These are phyloP conservation scores for Hypericum androsaemum DNA, from an alignment of 345 rosid genomes.

Conservation along the genomic window DNA sequence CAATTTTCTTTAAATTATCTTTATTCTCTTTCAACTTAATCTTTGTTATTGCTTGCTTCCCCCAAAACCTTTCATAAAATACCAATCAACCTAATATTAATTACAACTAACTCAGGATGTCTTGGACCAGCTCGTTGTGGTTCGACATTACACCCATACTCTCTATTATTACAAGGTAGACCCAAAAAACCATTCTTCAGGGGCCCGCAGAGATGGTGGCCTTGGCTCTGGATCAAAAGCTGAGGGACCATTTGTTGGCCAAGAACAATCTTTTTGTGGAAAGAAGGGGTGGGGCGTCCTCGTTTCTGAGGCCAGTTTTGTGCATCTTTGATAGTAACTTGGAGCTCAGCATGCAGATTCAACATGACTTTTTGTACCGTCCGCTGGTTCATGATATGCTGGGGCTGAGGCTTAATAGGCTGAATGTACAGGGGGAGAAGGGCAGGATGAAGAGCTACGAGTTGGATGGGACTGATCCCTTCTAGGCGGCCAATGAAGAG, in stretches of 20 bases:
- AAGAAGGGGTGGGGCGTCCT: conserved; percentile 53
- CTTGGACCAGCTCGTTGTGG: too few relatives aligned
- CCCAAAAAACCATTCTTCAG: too few relatives aligned
- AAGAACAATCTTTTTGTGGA: conserved; percentile 88
- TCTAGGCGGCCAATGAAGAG: conserved; percentile 80
- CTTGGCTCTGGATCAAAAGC: conserved; percentile 74
- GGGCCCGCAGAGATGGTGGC: conserved; percentile 99
- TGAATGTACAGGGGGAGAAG: conserved; percentile 82
- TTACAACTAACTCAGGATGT: too few relatives aligned
- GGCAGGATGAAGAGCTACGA: conserved; percentile 84
- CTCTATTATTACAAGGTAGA: too few relatives aligned
- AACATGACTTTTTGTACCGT: conserved; percentile 89
- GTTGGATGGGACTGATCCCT: conserved; percentile 75
- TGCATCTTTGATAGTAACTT: conserved; percentile 90
- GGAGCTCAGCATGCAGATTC: conserved; percentile 74
- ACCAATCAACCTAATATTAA: too few relatives aligned
- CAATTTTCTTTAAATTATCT: too few relatives aligned
- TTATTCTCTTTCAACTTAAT: too few relatives aligned
- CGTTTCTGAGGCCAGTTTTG: conserved; percentile 87
- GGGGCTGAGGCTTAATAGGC: conserved; percentile 73
- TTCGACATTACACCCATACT: too few relatives aligned
- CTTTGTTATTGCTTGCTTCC: too few relatives aligned
- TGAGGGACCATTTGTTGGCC: conserved; percentile 90
- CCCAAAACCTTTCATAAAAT: too few relatives aligned
- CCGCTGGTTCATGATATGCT: conserved; percentile 96